These are phyloP conservation scores for Leucocoprinus sp. DNA, from an alignment of 768 basidiomycete species.

Conservation along the genomic window DNA sequence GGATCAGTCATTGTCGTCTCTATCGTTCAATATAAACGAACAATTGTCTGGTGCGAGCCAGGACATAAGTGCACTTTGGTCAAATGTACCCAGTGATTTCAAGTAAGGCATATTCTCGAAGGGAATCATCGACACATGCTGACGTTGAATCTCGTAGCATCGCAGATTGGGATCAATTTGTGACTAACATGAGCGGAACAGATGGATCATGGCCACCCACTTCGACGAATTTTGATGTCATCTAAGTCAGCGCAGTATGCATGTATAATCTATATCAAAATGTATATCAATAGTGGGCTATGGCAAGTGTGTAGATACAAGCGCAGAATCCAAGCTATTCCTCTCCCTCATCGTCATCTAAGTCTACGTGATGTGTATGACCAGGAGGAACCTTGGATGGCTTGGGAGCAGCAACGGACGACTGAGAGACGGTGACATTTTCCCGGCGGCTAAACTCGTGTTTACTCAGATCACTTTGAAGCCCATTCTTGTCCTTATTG, in stretches of 20 bases:
- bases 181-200: slow-evolving; percentile 11
- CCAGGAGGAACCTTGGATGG: not conserved
- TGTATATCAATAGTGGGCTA: too few species aligned
- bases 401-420: not conserved
- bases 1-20: not conserved
- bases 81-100: slow-evolving; percentile 42
- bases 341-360: not conserved
- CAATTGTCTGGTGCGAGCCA: slow-evolving; percentile 19
- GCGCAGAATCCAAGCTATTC: too few species aligned
- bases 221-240: not conserved
- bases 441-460: too few species aligned
- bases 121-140: not conserved
- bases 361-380: not conserved
- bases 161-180: slow-evolving; percentile 19
- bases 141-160: slow-evolving; percentile 11
- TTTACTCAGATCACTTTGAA: too few species aligned
- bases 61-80: slow-evolving; percentile 46
- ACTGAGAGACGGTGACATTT: not conserved
- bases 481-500: too few species aligned
- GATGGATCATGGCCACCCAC: not conserved
- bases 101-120: slow-evolving; percentile 28
- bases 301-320: too few species aligned
- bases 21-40: not conserved
- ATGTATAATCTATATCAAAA: too few species aligned
- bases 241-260: not conserved